phyloP scores from a whole-genome alignment of 1,139 yeast genomes.

The Magnusiomyces ingens region DNA sequence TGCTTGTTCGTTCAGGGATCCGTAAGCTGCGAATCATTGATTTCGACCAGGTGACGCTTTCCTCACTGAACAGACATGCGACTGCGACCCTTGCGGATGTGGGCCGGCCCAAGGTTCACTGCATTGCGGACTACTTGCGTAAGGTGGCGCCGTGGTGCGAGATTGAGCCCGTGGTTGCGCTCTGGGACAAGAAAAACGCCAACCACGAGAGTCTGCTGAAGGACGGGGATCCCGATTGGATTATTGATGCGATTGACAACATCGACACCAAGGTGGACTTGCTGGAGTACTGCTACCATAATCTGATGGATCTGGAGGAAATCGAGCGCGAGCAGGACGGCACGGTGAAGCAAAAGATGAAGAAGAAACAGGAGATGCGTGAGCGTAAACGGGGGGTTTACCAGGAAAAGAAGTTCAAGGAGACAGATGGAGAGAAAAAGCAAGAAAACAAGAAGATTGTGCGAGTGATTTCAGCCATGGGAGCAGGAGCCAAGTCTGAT shows the following conservation, averaged over 20 bases:
- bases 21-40: conserved; percentile 73
- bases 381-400: neutral
- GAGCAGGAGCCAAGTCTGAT: conserved; percentile 90
- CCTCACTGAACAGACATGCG: conserved; percentile 89
- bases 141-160: conserved; percentile 87
- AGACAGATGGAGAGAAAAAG: neutral
- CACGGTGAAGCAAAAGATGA: neutral
- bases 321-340: neutral
- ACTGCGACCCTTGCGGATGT: conserved; percentile 86
- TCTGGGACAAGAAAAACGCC: conserved; percentile 62
- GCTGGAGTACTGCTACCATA: conserved; percentile 60
- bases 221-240: conserved; percentile 44
- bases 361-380: neutral
- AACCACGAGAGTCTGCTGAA: conserved; percentile 30
- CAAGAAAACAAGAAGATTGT: conserved; percentile 25
- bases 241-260: conserved; percentile 93
- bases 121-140: conserved; percentile 56
- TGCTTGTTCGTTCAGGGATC: conserved; percentile 88
- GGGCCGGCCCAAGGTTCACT: conserved; percentile 80
- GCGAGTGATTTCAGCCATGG: conserved; percentile 76
- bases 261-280: conserved; percentile 91
- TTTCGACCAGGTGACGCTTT: conserved; percentile 90
- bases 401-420: neutral
- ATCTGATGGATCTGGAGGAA: conserved; percentile 31
- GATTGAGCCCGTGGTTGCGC: conserved; percentile 66